Evolutionary conservation across 208 protist species (phyloP).

Genomic region (Trypanosomatidae sp.): DNA sequence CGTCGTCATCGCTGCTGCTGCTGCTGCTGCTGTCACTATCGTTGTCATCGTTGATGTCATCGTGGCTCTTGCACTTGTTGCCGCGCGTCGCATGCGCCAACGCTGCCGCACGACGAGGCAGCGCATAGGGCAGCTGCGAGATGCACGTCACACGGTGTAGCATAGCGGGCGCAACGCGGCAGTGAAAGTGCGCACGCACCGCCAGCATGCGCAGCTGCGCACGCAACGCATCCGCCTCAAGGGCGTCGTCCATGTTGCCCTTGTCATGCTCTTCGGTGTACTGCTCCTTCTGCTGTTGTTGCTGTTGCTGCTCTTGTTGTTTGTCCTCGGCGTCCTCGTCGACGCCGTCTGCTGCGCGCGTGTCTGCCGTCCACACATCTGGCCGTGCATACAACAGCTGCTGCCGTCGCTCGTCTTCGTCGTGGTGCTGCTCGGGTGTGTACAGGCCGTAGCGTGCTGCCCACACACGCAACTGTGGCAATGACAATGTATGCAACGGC

Average conservation of each 20-base stretch:
- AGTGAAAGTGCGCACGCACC: conserved; percentile 33
- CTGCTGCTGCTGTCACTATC: not conserved
- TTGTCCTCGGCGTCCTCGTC: not conserved
- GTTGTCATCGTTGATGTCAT: not conserved
- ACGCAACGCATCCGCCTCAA: conserved; percentile 22
- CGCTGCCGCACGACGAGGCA: conserved; percentile 18
- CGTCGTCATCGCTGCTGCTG: not conserved
- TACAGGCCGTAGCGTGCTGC: too few species aligned
- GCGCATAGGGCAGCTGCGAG: conserved; percentile 52
- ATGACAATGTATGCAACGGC: too few species aligned
- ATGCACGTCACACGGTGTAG: conserved; percentile 52
- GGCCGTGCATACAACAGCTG: too few species aligned
- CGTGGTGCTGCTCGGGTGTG: too few species aligned
- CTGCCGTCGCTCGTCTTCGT: too few species aligned
- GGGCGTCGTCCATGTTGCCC: not conserved
- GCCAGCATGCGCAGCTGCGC: conserved; percentile 25
- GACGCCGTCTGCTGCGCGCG: too few species aligned
- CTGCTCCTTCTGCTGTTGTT: not conserved
- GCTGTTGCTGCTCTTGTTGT: not conserved
- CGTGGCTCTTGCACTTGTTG: not conserved
- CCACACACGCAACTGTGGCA: too few species aligned
- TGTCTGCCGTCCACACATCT: too few species aligned
- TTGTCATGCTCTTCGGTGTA: not conserved
- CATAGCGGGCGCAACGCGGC: conserved; percentile 27
- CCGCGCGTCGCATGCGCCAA: not conserved